Evolutionary conservation across 129 eudicot genomes (phyloP), one percentile per base, ranked within the genome.

Genomic region (Ambrosia artemisiifolia): DNA sequence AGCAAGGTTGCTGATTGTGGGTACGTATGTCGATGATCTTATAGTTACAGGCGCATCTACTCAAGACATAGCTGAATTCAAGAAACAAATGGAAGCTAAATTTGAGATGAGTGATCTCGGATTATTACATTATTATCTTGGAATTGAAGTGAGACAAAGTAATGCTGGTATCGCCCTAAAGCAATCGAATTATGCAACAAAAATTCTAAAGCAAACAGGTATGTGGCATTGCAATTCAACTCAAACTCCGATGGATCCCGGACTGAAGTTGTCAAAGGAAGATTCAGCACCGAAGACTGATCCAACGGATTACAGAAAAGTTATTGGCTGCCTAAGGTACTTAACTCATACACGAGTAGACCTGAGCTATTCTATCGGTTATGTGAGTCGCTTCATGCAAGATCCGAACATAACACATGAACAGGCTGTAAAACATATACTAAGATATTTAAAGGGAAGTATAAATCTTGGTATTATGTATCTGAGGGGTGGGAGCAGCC

Each of bases 321-420:
- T 36, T 11, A 30, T 63, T 19, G 49, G 68, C n/a, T 14, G 68
- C 5, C 16, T 63, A 36, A 5, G 68, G 30, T 63, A 36, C n/a
- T 36, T 63, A 19, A 63, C 68, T 8, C 68, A 63, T 30, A 14
- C 68, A 1, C 13, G 68, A 36, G 17, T 24, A 6, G 68, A 63
- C 36, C 5, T 63, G 6, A 35, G 68, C n/a, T 63, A 63, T 43
- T 14, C 68, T 13, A 48, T 63, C n/a, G 68, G 68, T 14, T 63
- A 63, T 36, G 48, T 63, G n/a, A 63, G 68, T n/a, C 48, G 68
- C 6, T 63, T 63, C 30, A 63, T 63, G 68, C 68, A 63, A 16
- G 16, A 36, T 12, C 48, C 68, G 28, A 24, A 24, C 28, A 1
- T 24, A 24, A 24, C 28, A 24, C 28, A 24, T 24, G 28, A 24